phyloP scores from a whole-genome alignment of 2,329 filamentous ascomycete genomes.

The Trichoderma lentiforme region DNA sequence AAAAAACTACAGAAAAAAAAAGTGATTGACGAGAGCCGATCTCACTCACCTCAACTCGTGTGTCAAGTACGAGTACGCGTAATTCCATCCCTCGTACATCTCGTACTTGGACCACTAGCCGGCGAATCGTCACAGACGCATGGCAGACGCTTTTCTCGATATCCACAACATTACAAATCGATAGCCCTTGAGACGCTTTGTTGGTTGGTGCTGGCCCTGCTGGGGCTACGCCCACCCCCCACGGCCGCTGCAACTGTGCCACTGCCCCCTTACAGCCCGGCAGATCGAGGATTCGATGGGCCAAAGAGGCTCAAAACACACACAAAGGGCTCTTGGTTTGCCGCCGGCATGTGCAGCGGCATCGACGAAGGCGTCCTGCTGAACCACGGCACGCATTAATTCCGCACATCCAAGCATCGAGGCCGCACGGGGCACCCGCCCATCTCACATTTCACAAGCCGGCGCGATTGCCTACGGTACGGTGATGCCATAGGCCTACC shows the following conservation, averaged over 20 bases:
- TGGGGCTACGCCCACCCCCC: constrained; percentile 11
- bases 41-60: background rate
- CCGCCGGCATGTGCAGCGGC: constrained; percentile 15
- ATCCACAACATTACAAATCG: constrained; percentile 17
- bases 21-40: constrained; percentile 7
- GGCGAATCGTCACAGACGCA: constrained; percentile 2
- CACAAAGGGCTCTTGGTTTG: background rate
- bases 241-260: background rate
- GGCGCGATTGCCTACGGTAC: background rate
- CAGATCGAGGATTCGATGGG: constrained; percentile 14
- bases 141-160: background rate
- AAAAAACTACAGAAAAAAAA: background rate
- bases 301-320: constrained; percentile 6
- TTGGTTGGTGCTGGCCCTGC: background rate
- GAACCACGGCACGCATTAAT: constrained; percentile 5
- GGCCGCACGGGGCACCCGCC: background rate
- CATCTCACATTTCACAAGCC: background rate
- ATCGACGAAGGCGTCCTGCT: background rate
- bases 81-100: background rate
- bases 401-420: background rate
- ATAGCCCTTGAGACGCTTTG: constrained; percentile 2
- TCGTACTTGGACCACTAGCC: background rate
- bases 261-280: constrained; percentile 14
- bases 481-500: background rate
- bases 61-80: background rate